Evolutionary conservation across 139 green algal species (phyloP).

Genomic region (Chlamydomonas urium): DNA sequence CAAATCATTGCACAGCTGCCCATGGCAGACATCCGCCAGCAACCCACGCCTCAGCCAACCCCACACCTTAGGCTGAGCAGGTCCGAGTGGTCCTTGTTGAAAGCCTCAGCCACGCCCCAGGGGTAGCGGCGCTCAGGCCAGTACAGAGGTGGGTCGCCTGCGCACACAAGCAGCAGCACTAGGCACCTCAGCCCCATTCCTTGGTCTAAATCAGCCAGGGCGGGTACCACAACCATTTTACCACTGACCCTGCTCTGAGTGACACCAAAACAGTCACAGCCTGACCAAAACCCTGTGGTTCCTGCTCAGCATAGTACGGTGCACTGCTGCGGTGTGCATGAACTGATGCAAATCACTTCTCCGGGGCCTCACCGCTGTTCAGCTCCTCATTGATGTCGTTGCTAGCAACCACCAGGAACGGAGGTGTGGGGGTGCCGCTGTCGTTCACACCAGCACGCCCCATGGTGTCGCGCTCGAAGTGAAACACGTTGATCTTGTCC

Average conservation of each 20-base stretch:
- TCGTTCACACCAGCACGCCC: slow-evolving; percentile 52
- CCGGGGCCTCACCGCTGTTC: slow-evolving; percentile 8
- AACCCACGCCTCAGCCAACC: too few species aligned
- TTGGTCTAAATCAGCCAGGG: too few species aligned
- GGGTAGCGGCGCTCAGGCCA: slow-evolving; percentile 42
- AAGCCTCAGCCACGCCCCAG: slow-evolving; percentile 67
- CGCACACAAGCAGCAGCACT: not conserved
- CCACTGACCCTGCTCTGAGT: too few species aligned
- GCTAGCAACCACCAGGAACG: slow-evolving; percentile 62
- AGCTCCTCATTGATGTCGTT: slow-evolving; percentile 63
- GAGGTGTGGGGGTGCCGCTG: slow-evolving; percentile 33
- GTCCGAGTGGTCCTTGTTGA: slow-evolving; percentile 75
- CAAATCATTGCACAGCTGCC: too few species aligned
- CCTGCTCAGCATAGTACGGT: too few species aligned
- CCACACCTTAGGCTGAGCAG: slow-evolving; percentile 67
- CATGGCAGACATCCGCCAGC: too few species aligned
- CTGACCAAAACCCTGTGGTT: too few species aligned
- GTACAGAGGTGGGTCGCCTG: slow-evolving; percentile 13
- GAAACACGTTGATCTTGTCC: slow-evolving; percentile 63
- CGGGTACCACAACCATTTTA: too few species aligned
- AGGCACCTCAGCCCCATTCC: too few species aligned
- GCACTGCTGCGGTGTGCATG: not conserved
- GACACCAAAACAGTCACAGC: too few species aligned
- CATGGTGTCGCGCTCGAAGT: slow-evolving; percentile 69
- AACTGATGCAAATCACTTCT: not conserved